These are phyloP conservation scores for Scutellaria barbata DNA, from an alignment of 257 asterid genomes.

Conservation along the genomic window DNA sequence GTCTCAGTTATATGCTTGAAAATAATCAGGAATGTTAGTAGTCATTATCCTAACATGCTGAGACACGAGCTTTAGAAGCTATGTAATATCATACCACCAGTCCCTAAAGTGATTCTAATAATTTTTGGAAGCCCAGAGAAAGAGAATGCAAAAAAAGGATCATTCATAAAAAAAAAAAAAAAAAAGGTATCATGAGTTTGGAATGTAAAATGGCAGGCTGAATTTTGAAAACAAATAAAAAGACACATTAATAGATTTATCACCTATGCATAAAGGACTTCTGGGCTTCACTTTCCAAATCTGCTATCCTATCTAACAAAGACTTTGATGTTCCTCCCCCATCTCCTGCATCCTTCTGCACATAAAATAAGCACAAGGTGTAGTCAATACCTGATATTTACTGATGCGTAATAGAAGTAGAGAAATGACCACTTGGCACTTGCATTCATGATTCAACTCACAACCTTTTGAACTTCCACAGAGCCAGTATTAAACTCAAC, in stretches of 20 bases:
- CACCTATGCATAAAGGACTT: conserved; percentile 99
- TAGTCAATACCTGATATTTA: conserved; percentile 24
- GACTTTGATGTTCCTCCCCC: conserved; percentile 81
- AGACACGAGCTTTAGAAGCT: not conserved
- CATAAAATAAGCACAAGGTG: conserved; percentile 30
- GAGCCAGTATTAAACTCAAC: conserved; percentile 55
- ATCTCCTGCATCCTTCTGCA: conserved; percentile 60
- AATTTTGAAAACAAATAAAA: conserved; percentile 2
- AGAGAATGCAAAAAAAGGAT: conserved; percentile 27
- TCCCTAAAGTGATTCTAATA: conserved; percentile 20
- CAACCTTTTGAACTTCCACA: conserved; percentile 55
- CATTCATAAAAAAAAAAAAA: not conserved
- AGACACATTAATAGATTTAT: conserved; percentile 31
- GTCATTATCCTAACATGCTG: conserved; percentile 5
- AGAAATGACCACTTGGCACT: conserved; percentile 30
- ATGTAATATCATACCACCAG: conserved; percentile 5
- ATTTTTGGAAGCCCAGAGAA: conserved; percentile 17
- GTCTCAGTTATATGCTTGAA: conserved; percentile 13
- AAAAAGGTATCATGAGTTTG: conserved; percentile 10
- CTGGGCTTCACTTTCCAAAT: conserved; percentile 92
- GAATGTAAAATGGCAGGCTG: conserved; percentile 21
- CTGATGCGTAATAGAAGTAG: not conserved
- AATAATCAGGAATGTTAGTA: conserved; percentile 22
- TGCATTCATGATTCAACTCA: conserved; percentile 41
- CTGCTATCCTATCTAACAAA: conserved; percentile 86